phyloP scores from a whole-genome alignment of 2,329 filamentous ascomycete genomes.

The Emmonsiellopsis sp. region DNA sequence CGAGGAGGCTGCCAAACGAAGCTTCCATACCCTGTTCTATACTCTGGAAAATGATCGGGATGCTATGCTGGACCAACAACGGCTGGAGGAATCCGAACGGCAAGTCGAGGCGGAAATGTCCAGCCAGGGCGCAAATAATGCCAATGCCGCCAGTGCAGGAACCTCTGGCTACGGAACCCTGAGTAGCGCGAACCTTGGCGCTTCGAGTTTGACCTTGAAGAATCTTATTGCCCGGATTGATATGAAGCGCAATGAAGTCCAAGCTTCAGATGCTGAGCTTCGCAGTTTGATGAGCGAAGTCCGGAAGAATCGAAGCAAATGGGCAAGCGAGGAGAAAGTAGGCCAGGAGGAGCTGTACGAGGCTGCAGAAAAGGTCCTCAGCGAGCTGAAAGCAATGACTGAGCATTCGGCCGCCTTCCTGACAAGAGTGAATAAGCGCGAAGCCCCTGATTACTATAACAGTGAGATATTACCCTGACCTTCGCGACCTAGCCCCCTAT shows the following conservation, averaged over 20 bases:
- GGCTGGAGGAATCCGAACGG: conserved; percentile 90
- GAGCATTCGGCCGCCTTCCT: conserved; percentile 97
- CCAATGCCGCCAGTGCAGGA: conserved; percentile 41
- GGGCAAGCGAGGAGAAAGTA: conserved; percentile 95
- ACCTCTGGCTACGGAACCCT: conserved; percentile 73
- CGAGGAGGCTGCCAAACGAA: conserved; percentile 79
- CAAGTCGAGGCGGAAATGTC: conserved; percentile 95
- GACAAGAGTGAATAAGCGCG: conserved; percentile 89
- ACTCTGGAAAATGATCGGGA: conserved; percentile 91
- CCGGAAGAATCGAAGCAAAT: conserved; percentile 94
- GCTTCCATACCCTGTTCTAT: conserved; percentile 89
- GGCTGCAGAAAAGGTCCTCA: conserved; percentile 90
- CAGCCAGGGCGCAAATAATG: conserved; percentile 44
- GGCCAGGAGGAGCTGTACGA: conserved; percentile 98
- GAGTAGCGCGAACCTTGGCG: conserved; percentile 87
- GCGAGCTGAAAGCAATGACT: conserved; percentile 91
- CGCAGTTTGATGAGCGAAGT: conserved; percentile 93
- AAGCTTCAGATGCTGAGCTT: conserved; percentile 85
- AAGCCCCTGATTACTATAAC: conserved; percentile 90
- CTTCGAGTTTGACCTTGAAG: conserved; percentile 90
- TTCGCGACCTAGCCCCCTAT: background rate
- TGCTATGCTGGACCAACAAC: conserved; percentile 96
- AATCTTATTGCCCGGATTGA: conserved; percentile 95
- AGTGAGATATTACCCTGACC: conserved; percentile 47
- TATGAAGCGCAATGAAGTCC: conserved; percentile 78